phyloP scores from a whole-genome alignment of 139 green algal genomes.

The Micractinium conductrix region DNA sequence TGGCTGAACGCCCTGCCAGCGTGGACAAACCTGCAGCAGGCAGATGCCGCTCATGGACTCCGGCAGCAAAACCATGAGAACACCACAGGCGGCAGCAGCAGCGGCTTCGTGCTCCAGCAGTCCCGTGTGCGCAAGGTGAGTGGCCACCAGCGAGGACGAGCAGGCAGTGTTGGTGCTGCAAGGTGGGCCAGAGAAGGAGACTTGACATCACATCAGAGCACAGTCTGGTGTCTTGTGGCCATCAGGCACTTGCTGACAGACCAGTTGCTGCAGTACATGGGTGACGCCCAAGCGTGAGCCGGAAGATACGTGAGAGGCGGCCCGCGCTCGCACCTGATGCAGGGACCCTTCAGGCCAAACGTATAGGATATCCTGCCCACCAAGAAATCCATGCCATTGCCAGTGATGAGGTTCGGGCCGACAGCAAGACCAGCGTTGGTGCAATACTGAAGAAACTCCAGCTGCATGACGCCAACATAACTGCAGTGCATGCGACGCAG shows the following conservation, averaged over 20 bases:
- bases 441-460: conserved; percentile 48
- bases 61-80: conserved; percentile 42
- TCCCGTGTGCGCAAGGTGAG: conserved; percentile 59
- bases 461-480: conserved; percentile 40
- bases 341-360: conserved; percentile 55
- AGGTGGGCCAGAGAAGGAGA: background rate
- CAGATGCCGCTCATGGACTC: conserved; percentile 49
- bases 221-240: background rate
- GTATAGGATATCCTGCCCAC: conserved; percentile 60
- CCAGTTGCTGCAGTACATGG: background rate
- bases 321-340: conserved; percentile 24
- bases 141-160: conserved; percentile 86
- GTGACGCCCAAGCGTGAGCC: background rate
- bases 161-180: conserved; percentile 76
- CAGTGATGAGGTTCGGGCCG: conserved; percentile 38
- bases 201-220: background rate
- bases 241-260: background rate
- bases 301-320: too few species aligned
- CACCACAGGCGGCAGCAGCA: conserved; percentile 42
- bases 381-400: conserved; percentile 59
- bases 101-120: conserved; percentile 29
- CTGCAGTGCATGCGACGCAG: background rate
- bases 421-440: conserved; percentile 19
- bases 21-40: background rate
- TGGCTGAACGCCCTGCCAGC: too few species aligned